Base-by-base conservation (phyloP, 1,284 basidiomycete species). In the Nidula niveotomentosa region DNA sequence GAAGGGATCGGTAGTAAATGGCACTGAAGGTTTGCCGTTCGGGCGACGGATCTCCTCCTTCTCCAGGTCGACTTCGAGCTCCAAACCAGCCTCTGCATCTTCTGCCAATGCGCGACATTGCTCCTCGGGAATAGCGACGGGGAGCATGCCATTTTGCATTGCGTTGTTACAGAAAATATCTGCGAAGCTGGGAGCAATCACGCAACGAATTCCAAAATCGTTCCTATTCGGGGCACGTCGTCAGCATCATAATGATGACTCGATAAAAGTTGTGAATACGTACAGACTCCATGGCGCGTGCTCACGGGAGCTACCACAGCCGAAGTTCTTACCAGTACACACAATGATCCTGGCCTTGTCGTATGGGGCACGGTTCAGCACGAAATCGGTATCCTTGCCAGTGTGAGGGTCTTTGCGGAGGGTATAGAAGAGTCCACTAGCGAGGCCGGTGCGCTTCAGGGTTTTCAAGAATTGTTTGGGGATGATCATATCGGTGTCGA, bases 401-500 rank as follows among this genome's bases (percentile, higher is more conserved):
- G 93, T 94, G 58, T 85, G 77, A 4, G 88, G 85, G 66, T 96
- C 85, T 67, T 88, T 91, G 48, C 96, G 86, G 52, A 94, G 77
- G 18, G 91, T 85, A 70, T 83, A 93, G 79, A 98, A 98, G 53
- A 97, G 77, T 10, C 92, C 94, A 56, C 90, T 78, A n/a, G 92
- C 92, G 53, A 98, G 82, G 52, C 95, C 95, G 18, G 94, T 96
- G 55, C 96, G 85, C 75, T 96, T 94, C 61, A 98, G 76, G 5
- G 94, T 96, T 77, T 97, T 98, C 72, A 98, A 76, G 79, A 96
- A 98, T 69, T 94, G 92, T 69, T 96, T 96, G 5, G 95, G 96
- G 66, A 97, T 96, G 70, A 98, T 96, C 88, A 93, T 94, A 69
- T 98, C 96, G 52, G 95, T 98, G 73, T 98, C 95, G 59, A 97